Percentiles rank a stretch among this genome's conserved stretches.
Evolutionary conservation across 371 early-diverging fungal species (phyloP).

Genomic region (Lichtheimia ramosa): DNA sequence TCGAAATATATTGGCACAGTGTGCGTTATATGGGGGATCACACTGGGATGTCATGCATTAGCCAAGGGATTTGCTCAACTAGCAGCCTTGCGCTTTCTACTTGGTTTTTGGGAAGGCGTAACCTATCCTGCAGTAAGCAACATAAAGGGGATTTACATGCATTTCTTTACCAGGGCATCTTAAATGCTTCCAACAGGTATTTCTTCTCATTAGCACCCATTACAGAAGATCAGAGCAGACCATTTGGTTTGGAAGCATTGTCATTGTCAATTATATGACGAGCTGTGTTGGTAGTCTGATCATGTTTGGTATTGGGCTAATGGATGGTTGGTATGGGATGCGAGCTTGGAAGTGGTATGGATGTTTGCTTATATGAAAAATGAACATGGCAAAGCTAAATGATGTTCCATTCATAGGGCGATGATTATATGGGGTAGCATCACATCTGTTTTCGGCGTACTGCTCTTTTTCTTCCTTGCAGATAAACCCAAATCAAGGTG

Average conservation of each 20-base stretch:
- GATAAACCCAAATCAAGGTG: slow-evolving; percentile 28
- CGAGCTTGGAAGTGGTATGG: slow-evolving; percentile 56
- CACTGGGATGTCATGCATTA: slow-evolving; percentile 16
- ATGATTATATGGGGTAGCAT: slow-evolving; percentile 31
- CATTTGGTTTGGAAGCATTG: slow-evolving; percentile 22
- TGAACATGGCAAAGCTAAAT: not conserved
- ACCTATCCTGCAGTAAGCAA: slow-evolving; percentile 25
- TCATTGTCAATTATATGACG: slow-evolving; percentile 19
- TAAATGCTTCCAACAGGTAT: slow-evolving; percentile 13
- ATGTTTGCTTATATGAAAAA: not conserved
- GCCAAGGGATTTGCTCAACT: slow-evolving; percentile 23
- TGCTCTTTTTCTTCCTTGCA: slow-evolving; percentile 26
- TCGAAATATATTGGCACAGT: slow-evolving; percentile 23
- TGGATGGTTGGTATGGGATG: slow-evolving; percentile 38
- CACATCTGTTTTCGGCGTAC: slow-evolving; percentile 13
- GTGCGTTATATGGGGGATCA: slow-evolving; percentile 23
- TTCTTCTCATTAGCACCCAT: slow-evolving; percentile 16
- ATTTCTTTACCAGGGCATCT: slow-evolving; percentile 18
- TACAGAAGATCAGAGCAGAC: slow-evolving; percentile 28
- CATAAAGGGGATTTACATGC: too few species aligned
- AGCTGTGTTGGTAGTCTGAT: slow-evolving; percentile 53
- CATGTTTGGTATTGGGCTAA: slow-evolving; percentile 49
- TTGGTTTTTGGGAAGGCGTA: slow-evolving; percentile 36
- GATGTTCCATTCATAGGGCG: slow-evolving; percentile 16
- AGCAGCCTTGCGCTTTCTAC: slow-evolving; percentile 24